A percentile compares a stretch with the other conserved stretches of the same genome.
These are phyloP conservation scores for Chalciporus sphaerocephalus DNA, from an alignment of 768 basidiomycete genomes.

Conservation along the genomic window DNA sequence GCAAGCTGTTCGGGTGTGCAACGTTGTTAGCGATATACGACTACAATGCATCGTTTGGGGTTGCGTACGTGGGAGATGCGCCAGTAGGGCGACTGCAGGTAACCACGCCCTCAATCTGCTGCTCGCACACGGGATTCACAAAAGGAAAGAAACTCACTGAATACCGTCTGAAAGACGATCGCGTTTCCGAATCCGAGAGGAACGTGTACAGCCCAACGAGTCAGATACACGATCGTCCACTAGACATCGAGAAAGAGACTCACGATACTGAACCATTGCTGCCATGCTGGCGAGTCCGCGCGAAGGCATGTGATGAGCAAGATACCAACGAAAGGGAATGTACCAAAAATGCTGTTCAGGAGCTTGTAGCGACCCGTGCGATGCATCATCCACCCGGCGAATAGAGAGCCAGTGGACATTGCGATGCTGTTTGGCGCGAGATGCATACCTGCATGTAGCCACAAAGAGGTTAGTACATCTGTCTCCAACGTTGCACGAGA, in stretches of 20 bases:
- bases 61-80: conserved; percentile 5
- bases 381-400: conserved; percentile 11
- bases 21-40: background rate
- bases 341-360: conserved; percentile 9
- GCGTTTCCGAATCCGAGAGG: conserved; percentile 17
- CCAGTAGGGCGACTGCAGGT: conserved; percentile 13
- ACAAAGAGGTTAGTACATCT: no score
- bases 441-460: conserved; percentile 7
- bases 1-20: background rate
- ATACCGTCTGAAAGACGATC: conserved; percentile 10
- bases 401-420: conserved; percentile 10
- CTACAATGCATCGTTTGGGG: no score
- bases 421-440: conserved; percentile 13
- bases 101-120: background rate
- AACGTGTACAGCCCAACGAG: background rate
- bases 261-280: conserved; percentile 12
- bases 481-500: no score
- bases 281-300: conserved; percentile 5
- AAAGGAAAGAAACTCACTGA: conserved; percentile 3
- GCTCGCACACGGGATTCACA: background rate
- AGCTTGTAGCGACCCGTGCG: conserved; percentile 11
- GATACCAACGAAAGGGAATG: conserved; percentile 10
- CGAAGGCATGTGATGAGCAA: conserved; percentile 8
- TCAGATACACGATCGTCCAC: background rate
- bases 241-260: background rate